Percentiles rank a stretch among this genome's conserved stretches.
Evolutionary conservation across 2,329 filamentous ascomycete species (phyloP).

Genomic region (Hymenoscyphus repandus): DNA sequence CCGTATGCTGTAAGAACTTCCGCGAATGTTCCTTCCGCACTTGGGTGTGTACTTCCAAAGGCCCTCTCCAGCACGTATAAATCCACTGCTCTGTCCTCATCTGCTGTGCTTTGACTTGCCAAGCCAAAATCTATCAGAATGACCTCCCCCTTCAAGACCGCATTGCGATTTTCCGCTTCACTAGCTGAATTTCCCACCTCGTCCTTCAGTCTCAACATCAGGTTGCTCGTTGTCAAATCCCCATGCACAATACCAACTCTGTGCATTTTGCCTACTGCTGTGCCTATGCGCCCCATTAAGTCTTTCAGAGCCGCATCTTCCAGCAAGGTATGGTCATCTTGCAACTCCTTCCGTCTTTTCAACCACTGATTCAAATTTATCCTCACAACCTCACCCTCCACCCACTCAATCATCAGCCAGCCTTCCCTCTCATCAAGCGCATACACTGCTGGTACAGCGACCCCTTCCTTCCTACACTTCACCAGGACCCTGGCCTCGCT

Average conservation of each 20-base stretch:
- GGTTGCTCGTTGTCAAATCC: constrained; percentile 93
- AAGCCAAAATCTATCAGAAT: constrained; percentile 94
- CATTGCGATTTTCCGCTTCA: constrained; percentile 19
- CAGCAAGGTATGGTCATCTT: constrained; percentile 13
- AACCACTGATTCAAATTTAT: constrained; percentile 66
- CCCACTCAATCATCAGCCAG: constrained; percentile 82
- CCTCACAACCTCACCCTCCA: constrained; percentile 67
- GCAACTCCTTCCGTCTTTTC: constrained; percentile 32
- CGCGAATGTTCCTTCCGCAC: constrained; percentile 70
- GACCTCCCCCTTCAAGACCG: constrained; percentile 61
- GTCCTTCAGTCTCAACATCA: constrained; percentile 62
- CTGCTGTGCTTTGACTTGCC: constrained; percentile 71
- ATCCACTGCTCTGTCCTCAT: constrained; percentile 94
- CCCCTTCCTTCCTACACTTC: constrained; percentile 71
- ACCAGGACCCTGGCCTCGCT: constrained; percentile 83
- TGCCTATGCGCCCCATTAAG: constrained; percentile 67
- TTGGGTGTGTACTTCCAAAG: constrained; percentile 90
- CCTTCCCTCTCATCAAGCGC: constrained; percentile 58
- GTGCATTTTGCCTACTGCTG: constrained; percentile 71
- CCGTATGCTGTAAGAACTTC: constrained; percentile 72
- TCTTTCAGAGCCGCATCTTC: constrained; percentile 44
- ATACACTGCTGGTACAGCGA: constrained; percentile 77
- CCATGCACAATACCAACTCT: constrained; percentile 84
- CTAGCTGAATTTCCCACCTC: constrained; percentile 15
- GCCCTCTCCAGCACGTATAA: constrained; percentile 92